Conservation (phyloP, 2,329 filamentous ascomycete species). For the Beauveria brongniartii region DNA sequence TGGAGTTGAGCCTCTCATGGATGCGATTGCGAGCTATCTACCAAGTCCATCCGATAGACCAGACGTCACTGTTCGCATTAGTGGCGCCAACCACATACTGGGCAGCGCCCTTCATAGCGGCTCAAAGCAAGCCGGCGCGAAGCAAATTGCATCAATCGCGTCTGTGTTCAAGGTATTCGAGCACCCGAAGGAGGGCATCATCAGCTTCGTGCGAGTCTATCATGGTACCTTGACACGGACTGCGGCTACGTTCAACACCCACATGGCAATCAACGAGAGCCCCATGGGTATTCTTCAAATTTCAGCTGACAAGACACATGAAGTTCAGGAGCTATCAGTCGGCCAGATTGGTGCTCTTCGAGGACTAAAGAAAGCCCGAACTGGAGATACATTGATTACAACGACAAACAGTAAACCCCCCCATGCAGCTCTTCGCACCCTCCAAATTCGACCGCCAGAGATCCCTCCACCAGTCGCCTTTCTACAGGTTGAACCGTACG, state of each 20-base stretch:
- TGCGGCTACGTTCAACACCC: constrained; percentile 77
- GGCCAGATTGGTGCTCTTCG: constrained; percentile 93
- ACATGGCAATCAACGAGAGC: constrained; percentile 68
- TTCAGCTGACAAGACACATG: constrained; percentile 79
- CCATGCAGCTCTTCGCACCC: constrained; percentile 57
- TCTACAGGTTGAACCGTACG: constrained; percentile 78
- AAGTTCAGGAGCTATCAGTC: constrained; percentile 69
- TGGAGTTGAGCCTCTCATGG: constrained; percentile 83
- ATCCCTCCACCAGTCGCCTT: constrained; percentile 95
- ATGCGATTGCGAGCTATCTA: constrained; percentile 80
- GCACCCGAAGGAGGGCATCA: constrained; percentile 73
- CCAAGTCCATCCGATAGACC: constrained; percentile 75
- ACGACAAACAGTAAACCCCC: constrained; percentile 56
- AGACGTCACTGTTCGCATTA: constrained; percentile 68
- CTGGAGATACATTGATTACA: constrained; percentile 82
- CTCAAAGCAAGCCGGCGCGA: constrained; percentile 25
- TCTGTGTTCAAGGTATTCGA: constrained; percentile 94
- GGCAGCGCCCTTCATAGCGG: constrained; percentile 30
- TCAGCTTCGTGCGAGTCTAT: constrained; percentile 90
- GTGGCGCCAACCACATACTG: constrained; percentile 36
- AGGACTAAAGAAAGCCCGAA: constrained; percentile 83
- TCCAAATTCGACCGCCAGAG: constrained; percentile 80
- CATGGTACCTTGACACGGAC: constrained; percentile 71
- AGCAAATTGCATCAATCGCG: constrained; percentile 39
- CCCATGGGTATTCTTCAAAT: constrained; percentile 79